These are phyloP conservation scores for Parmales sp. DNA, from an alignment of 108 stramenopile species.

Conservation along the genomic window DNA sequence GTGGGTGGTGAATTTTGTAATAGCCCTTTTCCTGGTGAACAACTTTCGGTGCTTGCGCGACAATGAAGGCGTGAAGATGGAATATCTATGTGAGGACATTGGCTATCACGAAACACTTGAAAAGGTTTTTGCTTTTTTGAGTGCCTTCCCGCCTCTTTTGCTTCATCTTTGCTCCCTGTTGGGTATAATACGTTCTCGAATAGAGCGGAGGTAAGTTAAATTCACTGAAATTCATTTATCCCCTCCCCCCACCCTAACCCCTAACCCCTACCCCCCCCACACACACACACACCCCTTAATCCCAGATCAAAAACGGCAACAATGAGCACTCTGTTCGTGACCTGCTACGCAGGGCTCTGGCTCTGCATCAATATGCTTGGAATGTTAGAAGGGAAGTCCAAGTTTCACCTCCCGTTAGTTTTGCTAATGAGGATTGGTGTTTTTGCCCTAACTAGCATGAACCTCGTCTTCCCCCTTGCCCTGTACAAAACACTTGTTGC, in stretches of 20 bases:
- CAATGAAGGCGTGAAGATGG: neutral
- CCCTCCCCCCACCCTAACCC: no score
- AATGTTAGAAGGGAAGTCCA: neutral
- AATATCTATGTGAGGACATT: neutral
- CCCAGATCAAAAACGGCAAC: no score
- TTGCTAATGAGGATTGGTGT: neutral
- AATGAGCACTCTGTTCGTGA: neutral
- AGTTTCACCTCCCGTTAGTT: neutral
- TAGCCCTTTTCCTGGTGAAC: neutral
- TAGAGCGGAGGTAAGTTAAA: neutral
- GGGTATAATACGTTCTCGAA: neutral
- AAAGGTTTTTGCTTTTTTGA: neutral
- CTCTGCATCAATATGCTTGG: neutral
- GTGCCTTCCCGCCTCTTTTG: neutral
- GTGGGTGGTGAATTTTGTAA: neutral
- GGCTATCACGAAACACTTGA: neutral
- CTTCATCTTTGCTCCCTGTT: neutral
- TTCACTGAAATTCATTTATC: neutral
- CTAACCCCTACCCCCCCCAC: no score
- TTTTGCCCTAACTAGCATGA: neutral
- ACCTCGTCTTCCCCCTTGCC: conserved; percentile 17
- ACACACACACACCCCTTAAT: no score
- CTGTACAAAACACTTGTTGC: conserved; percentile 17
- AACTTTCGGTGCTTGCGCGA: neutral
- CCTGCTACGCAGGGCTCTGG: neutral